These are phyloP conservation scores for Diutina sp. DNA, from an alignment of 1,139 yeast genomes.

Conservation along the genomic window DNA sequence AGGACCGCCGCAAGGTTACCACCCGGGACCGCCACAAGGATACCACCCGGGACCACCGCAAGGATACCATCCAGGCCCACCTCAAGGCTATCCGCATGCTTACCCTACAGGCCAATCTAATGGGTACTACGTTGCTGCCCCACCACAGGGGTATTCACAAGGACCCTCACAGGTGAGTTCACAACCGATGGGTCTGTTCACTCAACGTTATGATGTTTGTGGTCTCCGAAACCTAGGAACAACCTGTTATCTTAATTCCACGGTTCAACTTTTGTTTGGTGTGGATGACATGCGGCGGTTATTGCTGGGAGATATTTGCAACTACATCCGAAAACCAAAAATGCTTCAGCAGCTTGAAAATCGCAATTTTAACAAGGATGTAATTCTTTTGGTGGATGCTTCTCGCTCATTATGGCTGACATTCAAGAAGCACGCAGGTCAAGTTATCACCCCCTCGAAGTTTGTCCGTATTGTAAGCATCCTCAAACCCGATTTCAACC, in stretches of 20 bases:
- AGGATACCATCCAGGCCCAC: neutral
- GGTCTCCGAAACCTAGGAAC: slow-evolving; percentile 61
- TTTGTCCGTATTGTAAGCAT: slow-evolving; percentile 41
- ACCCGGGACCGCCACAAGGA: neutral
- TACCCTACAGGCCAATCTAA: neutral
- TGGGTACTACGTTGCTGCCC: neutral
- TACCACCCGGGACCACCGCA: neutral
- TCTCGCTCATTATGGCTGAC: slow-evolving; percentile 26
- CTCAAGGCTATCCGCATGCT: neutral
- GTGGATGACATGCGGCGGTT: slow-evolving; percentile 29
- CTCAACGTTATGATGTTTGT: slow-evolving; percentile 19
- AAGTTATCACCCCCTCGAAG: slow-evolving; percentile 51
- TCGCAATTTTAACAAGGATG: neutral
- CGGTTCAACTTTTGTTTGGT: slow-evolving; percentile 54
- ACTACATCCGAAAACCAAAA: slow-evolving; percentile 18
- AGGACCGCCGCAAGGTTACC: neutral
- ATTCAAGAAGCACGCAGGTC: slow-evolving; percentile 43
- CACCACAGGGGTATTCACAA: neutral
- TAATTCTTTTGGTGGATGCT: slow-evolving; percentile 27
- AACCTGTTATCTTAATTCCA: slow-evolving; percentile 63
- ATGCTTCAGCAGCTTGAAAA: slow-evolving; percentile 4
- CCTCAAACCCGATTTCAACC: slow-evolving; percentile 50
- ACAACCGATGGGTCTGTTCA: neutral
- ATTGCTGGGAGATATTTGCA: slow-evolving; percentile 17
- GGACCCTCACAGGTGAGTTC: neutral